Base-by-base conservation (phyloP, 495 filamentous ascomycete species). In the Penicillium egyptiacum region DNA sequence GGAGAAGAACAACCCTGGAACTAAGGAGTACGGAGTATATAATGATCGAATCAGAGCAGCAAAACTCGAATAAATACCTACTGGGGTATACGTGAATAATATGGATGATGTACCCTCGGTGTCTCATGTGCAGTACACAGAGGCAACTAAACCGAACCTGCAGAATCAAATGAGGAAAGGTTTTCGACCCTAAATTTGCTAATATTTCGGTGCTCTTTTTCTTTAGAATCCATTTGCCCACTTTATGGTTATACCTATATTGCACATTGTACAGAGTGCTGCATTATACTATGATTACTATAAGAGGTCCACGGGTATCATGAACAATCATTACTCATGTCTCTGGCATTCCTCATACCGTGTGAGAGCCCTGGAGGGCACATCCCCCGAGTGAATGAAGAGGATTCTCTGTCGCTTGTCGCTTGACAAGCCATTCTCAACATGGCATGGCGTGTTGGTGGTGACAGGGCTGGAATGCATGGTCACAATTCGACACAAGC, bases 111-210 rank as follows among this genome's bases (percentile, higher is more conserved):
- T 30, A 8, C 25, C 2, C 4, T 25, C 25, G 25, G 5, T 30
- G 28, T 30, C 28, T 30, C 28, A 30, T 30, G 28, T 52, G 35
- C 25, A 52, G 26, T n/a, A 46, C 23, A 19, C 14, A 30, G 28
- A 30, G 50, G 50, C 50, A 53, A 53, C 50, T 53, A 25, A 53
- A 53, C 50, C 50, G 50, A 53, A 37, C 33, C 20, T 52, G 22
- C 49, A 50, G 47, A 31, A 48, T 20, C 30, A 48, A 48, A 48
- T 33, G 10, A 7, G 20, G 43, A 45, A 45, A 45, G 43, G 20
- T n/a, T 45, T 4, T 44, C 20, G 42, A 25, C 10, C 16, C n/a
- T 46, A 46, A n/a, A 28, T 31, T 33, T 12, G 4, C 31, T 20
- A 5, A 7, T 12, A 10, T 49, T 33, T 23, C 8, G 19, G 14